Evolutionary conservation across 1,284 basidiomycete species (phyloP), one percentile per base, ranked within the genome.

Genomic region (Irpex sp.): DNA sequence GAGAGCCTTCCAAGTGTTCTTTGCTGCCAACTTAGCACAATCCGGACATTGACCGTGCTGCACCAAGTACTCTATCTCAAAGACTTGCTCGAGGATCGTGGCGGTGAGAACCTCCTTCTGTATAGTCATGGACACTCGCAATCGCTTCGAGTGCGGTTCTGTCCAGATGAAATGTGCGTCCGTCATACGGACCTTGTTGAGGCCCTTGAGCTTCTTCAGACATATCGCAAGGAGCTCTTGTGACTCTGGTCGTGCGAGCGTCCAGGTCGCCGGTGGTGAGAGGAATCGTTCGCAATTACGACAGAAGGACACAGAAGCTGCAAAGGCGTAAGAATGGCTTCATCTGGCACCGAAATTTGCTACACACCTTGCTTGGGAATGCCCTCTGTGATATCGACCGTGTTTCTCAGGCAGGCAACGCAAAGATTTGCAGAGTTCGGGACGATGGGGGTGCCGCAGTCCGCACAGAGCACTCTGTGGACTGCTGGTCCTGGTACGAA

Each of bases 91-190:
- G 51, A 99, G 81, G 69, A 99, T 93, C 0, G 97, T 99, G 57
- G 91, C 90, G 1, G 94, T 93, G 67, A 99, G 85, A 52, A 93
- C 93, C 82, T 99, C 97, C 78, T 99, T 98, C 78, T 99, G 97
- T 59, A 99, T 96, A 0, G 96, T 98, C 69, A 99, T 79, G 65
- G 97, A 97, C 65, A 99, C 88, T 58, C 94, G 86, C 64, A 99
- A 75, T 57, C 97, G 85, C 73, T 96, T 96, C 58, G 92, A 95
- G 77, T 99, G 96, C 1, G 96, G 96, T 73, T 99, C 97, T 8
- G 96, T 99, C 96, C 97, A 99, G 71, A 99, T 94, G 74, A 99
- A 99, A 66, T 94, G 93, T 0, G 96, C 96, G 66, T 99, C 96
- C 42, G 97, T 97, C 51, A 99, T 78, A 37, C 96, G 91, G 58